These are phyloP conservation scores for Didymella keratinophila DNA, from an alignment of 2,329 filamentous ascomycete species.

Conservation along the genomic window DNA sequence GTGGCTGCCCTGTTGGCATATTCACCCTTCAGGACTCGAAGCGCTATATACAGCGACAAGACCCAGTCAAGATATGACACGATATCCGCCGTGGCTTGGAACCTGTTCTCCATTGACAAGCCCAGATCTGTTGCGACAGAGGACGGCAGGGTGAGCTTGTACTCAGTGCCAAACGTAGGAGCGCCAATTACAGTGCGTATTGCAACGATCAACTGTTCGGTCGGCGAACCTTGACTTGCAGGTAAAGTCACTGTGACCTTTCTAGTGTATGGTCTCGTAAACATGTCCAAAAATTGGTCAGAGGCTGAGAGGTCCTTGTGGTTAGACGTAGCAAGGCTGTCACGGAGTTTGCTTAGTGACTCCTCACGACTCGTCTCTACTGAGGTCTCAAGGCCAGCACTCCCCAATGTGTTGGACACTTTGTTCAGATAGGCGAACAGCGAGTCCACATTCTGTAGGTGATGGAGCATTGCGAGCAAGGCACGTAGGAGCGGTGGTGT, in stretches of 20 bases:
- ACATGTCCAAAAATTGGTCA: constrained; percentile 42
- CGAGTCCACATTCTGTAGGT: constrained; percentile 51
- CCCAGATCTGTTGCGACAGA: constrained; percentile 40
- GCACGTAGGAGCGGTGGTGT: constrained; percentile 68
- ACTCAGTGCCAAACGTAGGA: constrained; percentile 48
- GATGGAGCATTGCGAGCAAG: constrained; percentile 62
- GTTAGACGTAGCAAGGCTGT: constrained; percentile 38
- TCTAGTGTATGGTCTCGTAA: constrained; percentile 43
- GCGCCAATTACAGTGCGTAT: constrained; percentile 46
- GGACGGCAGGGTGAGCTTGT: constrained; percentile 43
- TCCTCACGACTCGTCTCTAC: constrained; percentile 37
- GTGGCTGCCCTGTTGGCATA: constrained; percentile 29
- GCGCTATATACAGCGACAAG: constrained; percentile 43
- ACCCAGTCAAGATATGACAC: constrained; percentile 46
- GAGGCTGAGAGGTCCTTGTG: constrained; percentile 40
- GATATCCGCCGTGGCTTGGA: constrained; percentile 39
- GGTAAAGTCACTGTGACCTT: constrained; percentile 40
- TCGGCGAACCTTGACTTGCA: constrained; percentile 25
- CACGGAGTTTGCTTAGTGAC: constrained; percentile 39
- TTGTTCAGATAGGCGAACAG: constrained; percentile 47
- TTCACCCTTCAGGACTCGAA: constrained; percentile 38
- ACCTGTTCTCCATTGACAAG: constrained; percentile 40
- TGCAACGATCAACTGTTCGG: constrained; percentile 36
- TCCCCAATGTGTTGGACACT: constrained; percentile 31
- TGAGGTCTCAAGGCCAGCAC: constrained; percentile 42